These are phyloP conservation scores for Cenchrus americanus DNA, from an alignment of 176 grass and related monocot genomes.

Conservation along the genomic window DNA sequence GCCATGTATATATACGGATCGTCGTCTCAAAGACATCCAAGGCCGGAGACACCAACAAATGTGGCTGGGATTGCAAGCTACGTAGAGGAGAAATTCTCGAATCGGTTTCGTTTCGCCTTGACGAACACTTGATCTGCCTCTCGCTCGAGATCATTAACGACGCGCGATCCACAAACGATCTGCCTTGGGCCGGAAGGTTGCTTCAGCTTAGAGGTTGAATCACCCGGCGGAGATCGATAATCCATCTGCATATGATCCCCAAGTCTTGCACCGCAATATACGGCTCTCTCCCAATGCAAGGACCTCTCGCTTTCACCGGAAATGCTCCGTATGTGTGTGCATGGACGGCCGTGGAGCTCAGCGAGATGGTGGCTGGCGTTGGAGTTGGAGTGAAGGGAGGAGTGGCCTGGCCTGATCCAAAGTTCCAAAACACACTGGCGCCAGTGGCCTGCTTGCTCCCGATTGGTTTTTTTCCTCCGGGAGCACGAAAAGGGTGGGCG, in stretches of 20 bases:
- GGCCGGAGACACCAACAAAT: constrained; percentile 37
- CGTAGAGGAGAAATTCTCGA: constrained; percentile 1
- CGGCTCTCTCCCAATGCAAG: constrained; percentile 43
- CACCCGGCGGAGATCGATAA: constrained; percentile 8
- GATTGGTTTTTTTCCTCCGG: neutral
- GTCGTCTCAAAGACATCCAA: constrained; percentile 1
- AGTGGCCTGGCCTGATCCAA: neutral
- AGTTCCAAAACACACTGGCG: neutral
- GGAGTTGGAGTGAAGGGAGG: constrained; percentile 76
- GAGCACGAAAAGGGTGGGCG: neutral
- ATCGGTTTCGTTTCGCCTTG: constrained; percentile 34
- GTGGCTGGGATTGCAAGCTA: constrained; percentile 68
- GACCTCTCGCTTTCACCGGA: neutral
- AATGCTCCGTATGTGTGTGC: neutral
- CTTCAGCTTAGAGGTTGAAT: constrained; percentile 70
- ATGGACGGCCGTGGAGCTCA: neutral
- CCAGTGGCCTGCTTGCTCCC: neutral
- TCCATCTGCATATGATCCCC: constrained; percentile 38
- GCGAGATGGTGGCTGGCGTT: neutral
- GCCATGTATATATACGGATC: constrained; percentile 53
- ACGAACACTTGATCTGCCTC: constrained; percentile 40
- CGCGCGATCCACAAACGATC: constrained; percentile 1
- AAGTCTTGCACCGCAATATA: constrained; percentile 82
- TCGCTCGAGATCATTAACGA: neutral
- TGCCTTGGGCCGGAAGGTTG: constrained; percentile 64